Evolutionary conservation across 768 basidiomycete genomes (phyloP).

Genomic region (Plicaturopsis crispa): DNA sequence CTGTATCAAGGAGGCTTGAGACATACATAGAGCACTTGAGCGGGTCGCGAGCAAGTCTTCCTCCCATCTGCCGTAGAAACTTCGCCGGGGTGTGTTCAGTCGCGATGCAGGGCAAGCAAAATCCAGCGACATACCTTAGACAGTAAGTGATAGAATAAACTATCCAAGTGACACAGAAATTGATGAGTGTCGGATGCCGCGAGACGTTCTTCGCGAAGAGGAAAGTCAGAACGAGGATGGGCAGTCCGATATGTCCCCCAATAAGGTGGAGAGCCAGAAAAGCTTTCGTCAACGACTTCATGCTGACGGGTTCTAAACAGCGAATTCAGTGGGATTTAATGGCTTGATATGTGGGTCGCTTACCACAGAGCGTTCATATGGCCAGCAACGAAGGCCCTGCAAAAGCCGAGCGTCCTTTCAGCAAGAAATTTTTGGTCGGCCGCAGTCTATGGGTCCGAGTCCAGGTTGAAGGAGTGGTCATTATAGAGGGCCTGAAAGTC

Average conservation of each 20-base stretch:
- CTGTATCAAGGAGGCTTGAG: conserved; percentile 46
- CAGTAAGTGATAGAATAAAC: conserved; percentile 45
- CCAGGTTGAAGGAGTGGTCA: no score
- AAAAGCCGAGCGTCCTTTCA: no score
- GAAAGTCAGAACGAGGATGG: conserved; percentile 38
- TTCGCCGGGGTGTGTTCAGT: conserved; percentile 9
- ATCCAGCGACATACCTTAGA: conserved; percentile 34
- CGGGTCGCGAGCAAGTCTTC: no score
- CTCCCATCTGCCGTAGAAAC: no score
- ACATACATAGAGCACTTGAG: conserved; percentile 31
- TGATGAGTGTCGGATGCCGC: conserved; percentile 46
- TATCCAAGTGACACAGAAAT: conserved; percentile 51
- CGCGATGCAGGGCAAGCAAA: not conserved
- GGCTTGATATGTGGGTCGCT: no score
- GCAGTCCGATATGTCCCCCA: conserved; percentile 48
- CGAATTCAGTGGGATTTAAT: no score
- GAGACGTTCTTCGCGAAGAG: conserved; percentile 31
- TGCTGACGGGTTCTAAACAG: no score
- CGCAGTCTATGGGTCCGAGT: no score
- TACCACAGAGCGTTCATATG: conserved; percentile 29
- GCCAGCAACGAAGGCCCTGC: no score
- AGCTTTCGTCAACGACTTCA: no score
- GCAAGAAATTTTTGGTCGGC: no score
- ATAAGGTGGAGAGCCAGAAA: conserved; percentile 38
- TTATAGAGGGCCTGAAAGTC: no score